Conservation (phyloP, 2,329 filamentous ascomycete species). For the Paecilomyces dactylethromorphus region DNA sequence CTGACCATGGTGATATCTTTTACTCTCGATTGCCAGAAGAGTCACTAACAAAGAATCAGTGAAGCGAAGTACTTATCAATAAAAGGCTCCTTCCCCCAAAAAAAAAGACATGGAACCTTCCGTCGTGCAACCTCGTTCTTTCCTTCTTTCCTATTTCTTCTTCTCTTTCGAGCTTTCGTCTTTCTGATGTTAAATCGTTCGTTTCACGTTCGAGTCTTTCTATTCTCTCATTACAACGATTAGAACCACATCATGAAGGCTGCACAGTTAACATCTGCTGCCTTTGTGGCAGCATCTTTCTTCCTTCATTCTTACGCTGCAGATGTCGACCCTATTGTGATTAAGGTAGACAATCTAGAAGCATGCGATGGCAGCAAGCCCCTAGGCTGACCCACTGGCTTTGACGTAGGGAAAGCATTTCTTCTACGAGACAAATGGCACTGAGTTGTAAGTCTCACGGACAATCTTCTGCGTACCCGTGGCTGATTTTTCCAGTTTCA, state of each 20-base stretch:
- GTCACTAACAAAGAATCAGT: not conserved
- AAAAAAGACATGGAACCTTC: not conserved
- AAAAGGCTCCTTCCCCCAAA: not conserved
- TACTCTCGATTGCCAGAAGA: not conserved
- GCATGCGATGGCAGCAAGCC: not conserved
- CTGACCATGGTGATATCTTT: not conserved
- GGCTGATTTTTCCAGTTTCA: constrained; percentile 53
- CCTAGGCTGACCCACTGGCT: constrained; percentile 1
- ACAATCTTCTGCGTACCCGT: constrained; percentile 28
- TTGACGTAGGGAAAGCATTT: constrained; percentile 63
- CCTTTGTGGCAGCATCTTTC: not conserved
- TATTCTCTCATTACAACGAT: not conserved
- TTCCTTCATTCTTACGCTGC: not conserved
- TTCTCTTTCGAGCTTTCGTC: not conserved
- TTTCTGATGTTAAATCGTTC: not conserved
- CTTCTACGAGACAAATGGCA: constrained; percentile 74
- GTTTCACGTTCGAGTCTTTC: not conserved
- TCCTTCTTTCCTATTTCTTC: not conserved
- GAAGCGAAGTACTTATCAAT: not conserved
- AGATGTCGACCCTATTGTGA: constrained; percentile 49
- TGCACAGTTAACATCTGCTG: not conserved
- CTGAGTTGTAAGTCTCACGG: constrained; percentile 58
- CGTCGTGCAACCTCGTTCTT: not conserved
- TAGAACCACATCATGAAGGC: not conserved
- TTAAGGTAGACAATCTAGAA: constrained; percentile 50